phyloP scores from a whole-genome alignment of 1,284 basidiomycete species.

The Fomitopsis betulina region DNA sequence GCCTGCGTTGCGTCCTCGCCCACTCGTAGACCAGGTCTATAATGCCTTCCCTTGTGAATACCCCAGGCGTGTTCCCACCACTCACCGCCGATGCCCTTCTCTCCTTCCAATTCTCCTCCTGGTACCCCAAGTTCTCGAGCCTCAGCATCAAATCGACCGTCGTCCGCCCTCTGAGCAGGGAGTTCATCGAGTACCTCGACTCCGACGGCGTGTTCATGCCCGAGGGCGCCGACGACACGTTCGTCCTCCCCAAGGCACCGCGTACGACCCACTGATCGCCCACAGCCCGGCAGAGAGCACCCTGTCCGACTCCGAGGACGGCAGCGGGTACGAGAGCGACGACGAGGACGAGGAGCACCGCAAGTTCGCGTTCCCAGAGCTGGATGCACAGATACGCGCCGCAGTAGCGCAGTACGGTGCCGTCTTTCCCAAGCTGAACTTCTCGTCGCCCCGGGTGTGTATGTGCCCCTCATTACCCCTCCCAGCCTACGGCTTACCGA shows the following conservation, averaged over 20 bases:
- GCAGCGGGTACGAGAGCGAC: conserved; percentile 30
- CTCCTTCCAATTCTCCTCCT: conserved; percentile 81
- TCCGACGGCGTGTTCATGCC: conserved; percentile 81
- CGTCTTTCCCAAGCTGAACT: conserved; percentile 95
- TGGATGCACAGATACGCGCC: conserved; percentile 71
- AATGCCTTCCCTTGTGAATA: conserved; percentile 24
- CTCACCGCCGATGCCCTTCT: conserved; percentile 53
- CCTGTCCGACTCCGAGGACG: conserved; percentile 55
- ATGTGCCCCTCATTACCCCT: background rate
- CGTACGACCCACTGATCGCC: conserved; percentile 12
- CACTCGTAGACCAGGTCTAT: no score
- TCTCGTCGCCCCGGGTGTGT: conserved; percentile 82
- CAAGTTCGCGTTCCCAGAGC: conserved; percentile 66
- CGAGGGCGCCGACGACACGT: conserved; percentile 76
- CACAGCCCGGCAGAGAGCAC: conserved; percentile 46
- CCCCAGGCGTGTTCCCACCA: conserved; percentile 42
- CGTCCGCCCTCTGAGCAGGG: conserved; percentile 62
- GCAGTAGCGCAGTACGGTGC: conserved; percentile 72
- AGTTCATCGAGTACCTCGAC: conserved; percentile 73
- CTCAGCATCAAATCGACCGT: conserved; percentile 77
- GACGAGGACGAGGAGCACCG: conserved; percentile 36
- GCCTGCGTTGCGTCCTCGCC: no score
- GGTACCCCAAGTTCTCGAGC: conserved; percentile 77
- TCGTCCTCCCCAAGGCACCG: conserved; percentile 26
- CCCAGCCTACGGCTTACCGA: background rate